These are phyloP conservation scores for Malus orientalis DNA, from an alignment of 306 rosid species.

Conservation along the genomic window DNA sequence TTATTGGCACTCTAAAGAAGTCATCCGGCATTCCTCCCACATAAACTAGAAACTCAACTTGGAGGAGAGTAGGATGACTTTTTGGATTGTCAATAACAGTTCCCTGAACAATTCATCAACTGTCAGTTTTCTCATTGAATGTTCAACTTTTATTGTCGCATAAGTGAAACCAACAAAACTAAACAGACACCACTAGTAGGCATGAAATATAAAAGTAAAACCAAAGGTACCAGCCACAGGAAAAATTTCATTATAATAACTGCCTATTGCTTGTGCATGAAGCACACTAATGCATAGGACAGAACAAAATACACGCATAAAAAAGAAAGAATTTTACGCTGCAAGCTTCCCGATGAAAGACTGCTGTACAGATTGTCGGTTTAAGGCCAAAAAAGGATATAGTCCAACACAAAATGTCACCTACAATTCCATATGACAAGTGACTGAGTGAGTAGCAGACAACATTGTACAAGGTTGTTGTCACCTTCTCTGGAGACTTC, in stretches of 20 bases:
- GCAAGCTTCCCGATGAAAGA: conserved; percentile 38
- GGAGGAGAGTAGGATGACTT: too few relatives aligned
- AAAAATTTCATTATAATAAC: background rate
- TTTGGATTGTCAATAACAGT: too few relatives aligned
- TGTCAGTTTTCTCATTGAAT: background rate
- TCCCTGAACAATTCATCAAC: background rate
- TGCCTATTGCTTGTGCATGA: background rate
- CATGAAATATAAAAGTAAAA: background rate
- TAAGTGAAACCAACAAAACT: background rate
- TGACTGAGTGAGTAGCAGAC: background rate
- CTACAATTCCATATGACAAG: conserved; percentile 32
- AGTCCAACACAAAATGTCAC: conserved; percentile 62
- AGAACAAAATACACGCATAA: background rate
- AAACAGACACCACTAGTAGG: background rate
- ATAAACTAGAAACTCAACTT: too few relatives aligned
- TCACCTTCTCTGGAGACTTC: conserved; percentile 57
- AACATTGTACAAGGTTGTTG: conserved; percentile 7
- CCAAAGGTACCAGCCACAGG: background rate
- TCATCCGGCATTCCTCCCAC: too few relatives aligned
- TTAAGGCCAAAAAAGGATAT: conserved; percentile 79
- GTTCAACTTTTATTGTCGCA: background rate
- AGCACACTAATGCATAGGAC: background rate
- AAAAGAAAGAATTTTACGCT: conserved; percentile 27
- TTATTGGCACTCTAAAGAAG: too few relatives aligned
- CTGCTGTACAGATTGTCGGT: conserved; percentile 47